Base-by-base conservation (phyloP, 2,329 filamentous ascomycete genomes). In the Cytospora piceae region DNA sequence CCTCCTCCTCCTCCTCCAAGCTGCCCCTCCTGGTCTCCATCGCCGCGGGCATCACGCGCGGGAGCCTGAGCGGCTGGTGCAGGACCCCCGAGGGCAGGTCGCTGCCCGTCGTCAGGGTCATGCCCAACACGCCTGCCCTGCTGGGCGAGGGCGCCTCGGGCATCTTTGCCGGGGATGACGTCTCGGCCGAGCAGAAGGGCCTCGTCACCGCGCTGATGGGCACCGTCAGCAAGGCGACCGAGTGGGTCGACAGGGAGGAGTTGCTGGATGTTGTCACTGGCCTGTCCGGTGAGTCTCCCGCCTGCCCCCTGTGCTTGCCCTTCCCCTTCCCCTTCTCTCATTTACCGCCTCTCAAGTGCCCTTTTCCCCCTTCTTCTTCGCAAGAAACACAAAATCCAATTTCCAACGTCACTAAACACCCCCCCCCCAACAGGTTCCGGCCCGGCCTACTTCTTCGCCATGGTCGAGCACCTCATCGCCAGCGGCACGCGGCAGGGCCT, bases 401-500 rank as follows among this genome's bases (percentile, higher is more conserved):
- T n/a, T n/a, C n/a, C n/a, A n/a, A n/a, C n/a, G n/a, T n/a, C n/a
- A 12, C 29, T 68, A 12, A 22, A 52, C 20, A 53, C 29, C 53
- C 8, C 15, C 15, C 22, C 2, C 1, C 24, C 15, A 63, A 17
- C 58, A 83, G 81, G 82, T 29, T 83, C 81, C 22, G 82, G 82
- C 2, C 82, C 82, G 0, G 82, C 82, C 0, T 84, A 84, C 74
- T 84, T 84, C 74, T 84, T 84, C 71, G 81, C 81, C 69, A 77
- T 84, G 73, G 82, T 84, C 8, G 82, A 84, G 70, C 81, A 84
- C 71, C 74, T 84, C 55, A 79, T 82, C 61, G 72, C 79, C 61
- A 79, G 78, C 66, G 82, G 77, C 15, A 76, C 74, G 11, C 72
- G 74, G n/a, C 73, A 82, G 1, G 82, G 82, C 2, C 76, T 84